These are phyloP conservation scores for Berkeleyomyces rouxiae DNA, from an alignment of 2,329 filamentous ascomycete species.

Conservation along the genomic window DNA sequence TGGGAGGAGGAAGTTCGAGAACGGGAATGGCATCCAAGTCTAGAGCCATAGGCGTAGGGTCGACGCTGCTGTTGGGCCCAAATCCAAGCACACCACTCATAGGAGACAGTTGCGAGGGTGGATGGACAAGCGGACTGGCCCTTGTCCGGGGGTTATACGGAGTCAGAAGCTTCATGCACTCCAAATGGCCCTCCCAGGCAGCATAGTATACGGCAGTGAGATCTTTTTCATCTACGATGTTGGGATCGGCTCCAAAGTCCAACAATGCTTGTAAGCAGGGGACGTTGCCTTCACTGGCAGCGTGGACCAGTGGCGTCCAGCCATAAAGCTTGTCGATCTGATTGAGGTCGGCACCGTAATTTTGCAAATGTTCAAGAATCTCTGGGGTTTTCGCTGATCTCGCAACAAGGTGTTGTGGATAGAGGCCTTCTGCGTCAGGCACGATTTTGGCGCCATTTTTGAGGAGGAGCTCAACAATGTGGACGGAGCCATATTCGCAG, in stretches of 20 bases:
- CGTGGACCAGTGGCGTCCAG: slow-evolving; percentile 93
- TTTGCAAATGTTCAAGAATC: slow-evolving; percentile 62
- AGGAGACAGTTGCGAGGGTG: slow-evolving; percentile 22
- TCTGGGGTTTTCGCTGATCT: slow-evolving; percentile 69
- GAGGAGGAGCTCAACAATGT: slow-evolving; percentile 71
- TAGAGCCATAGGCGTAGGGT: slow-evolving; percentile 45
- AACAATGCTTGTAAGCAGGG: slow-evolving; percentile 71
- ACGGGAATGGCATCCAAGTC: slow-evolving; percentile 83
- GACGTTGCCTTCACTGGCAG: slow-evolving; percentile 89
- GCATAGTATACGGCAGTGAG: slow-evolving; percentile 96
- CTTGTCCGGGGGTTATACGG: slow-evolving; percentile 33
- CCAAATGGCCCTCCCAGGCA: slow-evolving; percentile 89
- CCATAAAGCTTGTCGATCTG: slow-evolving; percentile 92
- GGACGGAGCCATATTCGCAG: slow-evolving; percentile 77
- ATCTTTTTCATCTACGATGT: slow-evolving; percentile 77
- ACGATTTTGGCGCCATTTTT: slow-evolving; percentile 65
- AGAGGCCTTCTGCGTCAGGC: slow-evolving; percentile 91
- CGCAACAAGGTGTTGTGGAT: slow-evolving; percentile 91
- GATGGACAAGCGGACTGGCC: slow-evolving; percentile 29
- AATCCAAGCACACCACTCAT: slow-evolving; percentile 25
- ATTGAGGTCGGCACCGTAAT: slow-evolving; percentile 77
- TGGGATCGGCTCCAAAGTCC: slow-evolving; percentile 59
- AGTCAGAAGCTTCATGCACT: slow-evolving; percentile 80
- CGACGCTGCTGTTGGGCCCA: slow-evolving; percentile 18
- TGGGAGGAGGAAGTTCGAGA: slow-evolving; percentile 82